phyloP scores from a whole-genome alignment of 2,329 filamentous ascomycete genomes.

The Fusarium sambucinum region DNA sequence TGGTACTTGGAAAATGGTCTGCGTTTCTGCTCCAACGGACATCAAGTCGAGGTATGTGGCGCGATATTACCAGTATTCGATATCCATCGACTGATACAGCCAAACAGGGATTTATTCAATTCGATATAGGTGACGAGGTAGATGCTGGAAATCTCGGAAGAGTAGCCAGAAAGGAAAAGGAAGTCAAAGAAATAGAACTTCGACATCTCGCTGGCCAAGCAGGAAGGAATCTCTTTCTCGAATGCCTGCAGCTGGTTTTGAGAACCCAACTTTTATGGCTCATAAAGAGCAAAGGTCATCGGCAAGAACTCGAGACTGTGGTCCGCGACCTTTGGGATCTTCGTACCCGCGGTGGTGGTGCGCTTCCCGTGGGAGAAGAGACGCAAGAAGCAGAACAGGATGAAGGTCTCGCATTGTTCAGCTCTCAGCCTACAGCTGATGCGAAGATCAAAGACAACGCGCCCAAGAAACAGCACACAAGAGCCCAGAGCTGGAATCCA shows the following conservation, averaged over 20 bases:
- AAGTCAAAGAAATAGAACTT: conserved; percentile 64
- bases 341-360: conserved; percentile 63
- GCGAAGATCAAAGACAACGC: conserved; percentile 28
- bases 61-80: neutral
- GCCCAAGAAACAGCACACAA: conserved; percentile 44
- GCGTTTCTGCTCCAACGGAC: conserved; percentile 83
- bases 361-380: conserved; percentile 51
- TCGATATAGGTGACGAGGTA: conserved; percentile 75
- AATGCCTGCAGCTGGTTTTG: conserved; percentile 85
- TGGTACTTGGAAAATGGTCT: conserved; percentile 82
- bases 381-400: conserved; percentile 40
- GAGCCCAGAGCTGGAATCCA: conserved; percentile 59
- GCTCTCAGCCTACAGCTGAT: conserved; percentile 52
- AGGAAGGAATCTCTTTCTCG: conserved; percentile 82
- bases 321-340: conserved; percentile 89
- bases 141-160: conserved; percentile 73
- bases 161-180: conserved; percentile 68
- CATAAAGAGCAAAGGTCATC: conserved; percentile 73
- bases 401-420: conserved; percentile 54
- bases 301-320: conserved; percentile 79
- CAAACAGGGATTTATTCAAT: conserved; percentile 65
- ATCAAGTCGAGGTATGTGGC: conserved; percentile 75
- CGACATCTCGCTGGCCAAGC: conserved; percentile 72
- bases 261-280: conserved; percentile 85
- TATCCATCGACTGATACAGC: conserved; percentile 1